Base-by-base conservation (phyloP, 73 alveolate genomes). In the Paramecium biaurelia region DNA sequence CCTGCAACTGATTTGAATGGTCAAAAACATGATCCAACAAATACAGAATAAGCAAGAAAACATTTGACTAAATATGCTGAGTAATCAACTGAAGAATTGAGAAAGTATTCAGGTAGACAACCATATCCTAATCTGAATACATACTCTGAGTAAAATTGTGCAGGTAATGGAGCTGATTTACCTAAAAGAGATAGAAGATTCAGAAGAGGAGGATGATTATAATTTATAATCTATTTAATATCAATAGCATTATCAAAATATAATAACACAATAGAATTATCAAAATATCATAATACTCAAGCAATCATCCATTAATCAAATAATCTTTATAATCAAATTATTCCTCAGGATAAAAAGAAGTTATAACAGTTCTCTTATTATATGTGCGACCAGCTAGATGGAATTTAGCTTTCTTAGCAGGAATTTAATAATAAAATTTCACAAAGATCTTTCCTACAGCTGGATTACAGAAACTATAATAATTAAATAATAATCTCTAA, bases 361-460 rank as follows among this genome's bases (percentile, higher is more conserved):
- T 99, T 37, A 98, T 98, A 24, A 97, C 96, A 42, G 98, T 94
- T 94, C 99, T 95, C 72, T 96, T 96, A 94, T 97, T 97, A 92
- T 95, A 98, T 93, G 93, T 95, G 84, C 98, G 92, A 21, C 99
- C 99, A 24, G 97, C 92, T 38, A 98, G 72, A 70, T 95, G 96
- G 92, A 90, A 97, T 95, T 98, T 96, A 2, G 99, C 99, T 85
- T 97, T 95, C 93, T 98, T 98, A 1, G 99, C 99, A 23, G 98
- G 57, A 38, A 41, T 47, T 63, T 43, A 26, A 53, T 95, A 94
- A 82, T 96, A 92, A 92, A 98, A 98, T 94, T 96, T 97, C 11
- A 98, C 98, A 93, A 98, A 98, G 14, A 98, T 94, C 93, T 98
- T 98, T 57, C 99, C 99, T 7, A 97, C 98, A 85, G 97, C 97